Conservation (phyloP, 2,329 filamentous ascomycete genomes). For the Fusarium vanettenii region DNA sequence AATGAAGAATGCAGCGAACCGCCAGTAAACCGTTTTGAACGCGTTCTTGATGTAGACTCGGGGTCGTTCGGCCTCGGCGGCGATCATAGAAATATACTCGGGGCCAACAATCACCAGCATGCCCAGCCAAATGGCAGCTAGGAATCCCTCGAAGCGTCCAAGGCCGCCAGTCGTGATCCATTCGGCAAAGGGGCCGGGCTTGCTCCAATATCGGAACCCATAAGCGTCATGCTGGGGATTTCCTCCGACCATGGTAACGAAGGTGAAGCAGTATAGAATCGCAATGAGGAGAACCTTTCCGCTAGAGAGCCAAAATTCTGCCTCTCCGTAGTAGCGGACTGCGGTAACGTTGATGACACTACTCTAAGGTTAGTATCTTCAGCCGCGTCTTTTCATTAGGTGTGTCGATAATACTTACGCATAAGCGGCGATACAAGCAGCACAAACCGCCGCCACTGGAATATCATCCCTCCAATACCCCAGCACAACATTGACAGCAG, state of each 20-base stretch:
- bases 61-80: neutral
- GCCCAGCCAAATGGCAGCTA: neutral
- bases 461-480: slow-evolving; percentile 7
- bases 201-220: slow-evolving; percentile 43
- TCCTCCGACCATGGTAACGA: slow-evolving; percentile 80
- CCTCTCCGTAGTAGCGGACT: slow-evolving; percentile 64
- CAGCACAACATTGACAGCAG: slow-evolving; percentile 53
- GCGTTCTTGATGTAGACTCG: neutral
- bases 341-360: neutral
- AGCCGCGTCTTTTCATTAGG: neutral
- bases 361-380: neutral
- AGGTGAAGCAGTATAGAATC: slow-evolving; percentile 76
- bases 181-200: neutral
- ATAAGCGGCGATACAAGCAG: neutral
- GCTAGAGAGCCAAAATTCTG: slow-evolving; percentile 73
- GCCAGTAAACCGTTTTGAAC: neutral
- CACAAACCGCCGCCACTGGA: neutral
- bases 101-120: neutral
- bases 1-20: neutral
- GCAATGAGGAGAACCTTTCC: slow-evolving; percentile 74
- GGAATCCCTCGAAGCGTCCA: neutral
- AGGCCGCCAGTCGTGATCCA: neutral
- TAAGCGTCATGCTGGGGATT: slow-evolving; percentile 74
- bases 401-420: neutral
- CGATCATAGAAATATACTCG: neutral